These are phyloP conservation scores for Claviceps pusilla DNA, from an alignment of 2,329 filamentous ascomycete species.

Conservation along the genomic window DNA sequence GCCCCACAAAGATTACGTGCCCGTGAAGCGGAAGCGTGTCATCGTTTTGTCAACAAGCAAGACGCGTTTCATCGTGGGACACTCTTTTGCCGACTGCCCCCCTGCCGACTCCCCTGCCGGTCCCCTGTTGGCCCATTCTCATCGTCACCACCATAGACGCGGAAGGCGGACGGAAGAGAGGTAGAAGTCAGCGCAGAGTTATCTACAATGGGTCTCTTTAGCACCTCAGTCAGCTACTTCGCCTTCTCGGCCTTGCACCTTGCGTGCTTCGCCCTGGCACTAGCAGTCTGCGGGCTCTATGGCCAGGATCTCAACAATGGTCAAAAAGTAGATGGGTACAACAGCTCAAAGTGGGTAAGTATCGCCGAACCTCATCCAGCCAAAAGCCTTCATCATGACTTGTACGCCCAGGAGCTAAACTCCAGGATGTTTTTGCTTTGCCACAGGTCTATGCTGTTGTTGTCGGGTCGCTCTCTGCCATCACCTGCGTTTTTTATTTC, in stretches of 20 bases:
- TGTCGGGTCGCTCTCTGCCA: slow-evolving; percentile 47
- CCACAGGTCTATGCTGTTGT: slow-evolving; percentile 55
- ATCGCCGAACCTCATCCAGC: background rate
- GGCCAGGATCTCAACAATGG: slow-evolving; percentile 49
- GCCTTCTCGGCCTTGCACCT: slow-evolving; percentile 52
- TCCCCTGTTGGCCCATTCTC: no score
- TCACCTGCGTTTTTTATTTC: slow-evolving; percentile 51
- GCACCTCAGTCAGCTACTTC: slow-evolving; percentile 32
- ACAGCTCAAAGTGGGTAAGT: slow-evolving; percentile 56
- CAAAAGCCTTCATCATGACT: background rate
- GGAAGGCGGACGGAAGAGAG: background rate
- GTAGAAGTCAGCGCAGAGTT: no score
- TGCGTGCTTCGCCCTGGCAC: slow-evolving; percentile 58
- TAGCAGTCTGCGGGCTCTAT: slow-evolving; percentile 68
- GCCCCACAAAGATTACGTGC: background rate
- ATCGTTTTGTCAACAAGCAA: background rate
- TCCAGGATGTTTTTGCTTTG: background rate
- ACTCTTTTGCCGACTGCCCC: background rate
- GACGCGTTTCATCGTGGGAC: background rate
- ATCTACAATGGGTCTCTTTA: slow-evolving; percentile 29
- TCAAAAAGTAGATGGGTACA: slow-evolving; percentile 30
- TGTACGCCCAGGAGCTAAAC: background rate
- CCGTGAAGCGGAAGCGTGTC: background rate
- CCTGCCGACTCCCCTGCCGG: background rate
- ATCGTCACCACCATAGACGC: background rate